Conservation (phyloP, 2,329 filamentous ascomycete genomes). For the Talaromyces sp. region DNA sequence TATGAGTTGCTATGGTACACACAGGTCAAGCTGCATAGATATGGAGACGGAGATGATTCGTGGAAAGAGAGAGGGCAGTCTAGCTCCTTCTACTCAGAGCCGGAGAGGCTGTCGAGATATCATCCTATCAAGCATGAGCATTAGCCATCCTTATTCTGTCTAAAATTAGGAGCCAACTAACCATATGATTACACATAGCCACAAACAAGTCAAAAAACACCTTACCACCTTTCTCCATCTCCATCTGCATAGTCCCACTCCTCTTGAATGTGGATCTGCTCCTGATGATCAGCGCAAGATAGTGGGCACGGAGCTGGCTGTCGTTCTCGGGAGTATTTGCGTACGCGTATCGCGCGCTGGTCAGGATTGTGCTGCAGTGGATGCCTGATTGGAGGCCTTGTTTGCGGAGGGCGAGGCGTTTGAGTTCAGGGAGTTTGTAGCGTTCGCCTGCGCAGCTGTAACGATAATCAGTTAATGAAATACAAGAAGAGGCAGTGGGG, state of each 20-base stretch:
- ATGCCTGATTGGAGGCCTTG: conserved; percentile 91
- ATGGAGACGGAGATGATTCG: not conserved
- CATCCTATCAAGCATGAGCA: not conserved
- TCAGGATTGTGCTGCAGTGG: conserved; percentile 85
- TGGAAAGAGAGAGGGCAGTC: not conserved
- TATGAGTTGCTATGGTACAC: conserved; percentile 6
- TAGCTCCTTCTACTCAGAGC: conserved; percentile 1
- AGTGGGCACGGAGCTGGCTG: conserved; percentile 89
- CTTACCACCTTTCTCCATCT: conserved; percentile 94
- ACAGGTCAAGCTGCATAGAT: not conserved
- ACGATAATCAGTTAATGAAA: not conserved
- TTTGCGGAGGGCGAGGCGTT: conserved; percentile 86
- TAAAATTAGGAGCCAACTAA: not conserved
- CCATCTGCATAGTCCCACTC: conserved; percentile 97
- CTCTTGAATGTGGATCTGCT: conserved; percentile 96
- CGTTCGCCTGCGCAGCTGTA: conserved; percentile 73
- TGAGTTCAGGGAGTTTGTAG: conserved; percentile 88
- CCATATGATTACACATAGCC: conserved; percentile 92
- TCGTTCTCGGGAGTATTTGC: conserved; percentile 91
- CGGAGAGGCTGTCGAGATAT: not conserved
- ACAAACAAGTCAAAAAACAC: conserved; percentile 98
- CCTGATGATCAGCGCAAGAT: conserved; percentile 94
- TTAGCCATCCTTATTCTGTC: not conserved
- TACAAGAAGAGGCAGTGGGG: not conserved
- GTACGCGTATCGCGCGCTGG: conserved; percentile 92